phyloP scores from a whole-genome alignment of 2,329 filamentous ascomycete genomes.

The Colletotrichum godetiae region DNA sequence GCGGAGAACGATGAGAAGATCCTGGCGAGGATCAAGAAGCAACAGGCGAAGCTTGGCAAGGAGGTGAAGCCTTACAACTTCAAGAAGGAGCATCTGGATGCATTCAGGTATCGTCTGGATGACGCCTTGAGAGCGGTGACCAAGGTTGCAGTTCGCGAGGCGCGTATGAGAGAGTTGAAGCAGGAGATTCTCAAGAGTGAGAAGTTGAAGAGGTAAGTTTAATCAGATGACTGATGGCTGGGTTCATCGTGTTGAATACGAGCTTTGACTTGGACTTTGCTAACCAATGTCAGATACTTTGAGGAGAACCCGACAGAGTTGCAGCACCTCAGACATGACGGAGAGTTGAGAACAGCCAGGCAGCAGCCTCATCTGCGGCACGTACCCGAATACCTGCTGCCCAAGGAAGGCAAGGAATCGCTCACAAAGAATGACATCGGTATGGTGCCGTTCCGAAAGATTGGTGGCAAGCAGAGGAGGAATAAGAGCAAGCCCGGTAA shows the following conservation, averaged over 20 bases:
- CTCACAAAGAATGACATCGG: constrained; percentile 75
- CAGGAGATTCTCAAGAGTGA: constrained; percentile 94
- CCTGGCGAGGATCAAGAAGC: constrained; percentile 80
- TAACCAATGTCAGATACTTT: constrained; percentile 71
- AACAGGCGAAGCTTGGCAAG: constrained; percentile 82
- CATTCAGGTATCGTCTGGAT: constrained; percentile 94
- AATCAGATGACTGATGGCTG: no score
- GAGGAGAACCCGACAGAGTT: constrained; percentile 96
- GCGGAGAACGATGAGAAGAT: constrained; percentile 88
- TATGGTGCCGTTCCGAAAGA: constrained; percentile 76
- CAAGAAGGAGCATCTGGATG: constrained; percentile 92
- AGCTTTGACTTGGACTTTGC: not conserved
- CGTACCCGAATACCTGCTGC: constrained; percentile 93
- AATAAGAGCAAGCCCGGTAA: constrained; percentile 53
- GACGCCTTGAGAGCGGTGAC: constrained; percentile 93
- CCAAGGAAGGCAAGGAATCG: constrained; percentile 72
- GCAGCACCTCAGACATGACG: constrained; percentile 88
- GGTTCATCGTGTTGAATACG: not conserved
- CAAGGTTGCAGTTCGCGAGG: constrained; percentile 88
- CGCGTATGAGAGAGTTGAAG: constrained; percentile 85
- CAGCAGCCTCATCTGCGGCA: constrained; percentile 93
- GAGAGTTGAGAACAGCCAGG: constrained; percentile 83
- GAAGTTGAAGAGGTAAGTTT: constrained; percentile 77
- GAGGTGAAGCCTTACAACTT: constrained; percentile 93
- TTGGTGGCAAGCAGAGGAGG: constrained; percentile 61